Conservation (phyloP, 1,284 basidiomycete genomes). For the Ceratobasidium sp. region DNA sequence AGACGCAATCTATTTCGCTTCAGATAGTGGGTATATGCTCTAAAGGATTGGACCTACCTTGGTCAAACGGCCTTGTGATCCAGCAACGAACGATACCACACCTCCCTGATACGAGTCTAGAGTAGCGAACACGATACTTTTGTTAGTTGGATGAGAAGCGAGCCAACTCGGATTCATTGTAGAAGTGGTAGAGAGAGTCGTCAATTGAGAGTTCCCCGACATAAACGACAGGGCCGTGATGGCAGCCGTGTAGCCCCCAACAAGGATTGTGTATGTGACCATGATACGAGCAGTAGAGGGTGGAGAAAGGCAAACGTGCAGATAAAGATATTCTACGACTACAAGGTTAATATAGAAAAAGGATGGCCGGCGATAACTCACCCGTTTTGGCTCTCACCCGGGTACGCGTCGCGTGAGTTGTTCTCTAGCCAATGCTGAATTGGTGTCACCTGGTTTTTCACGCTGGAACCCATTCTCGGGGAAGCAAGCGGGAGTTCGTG, state of each 20-base stretch:
- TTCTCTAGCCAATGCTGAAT: background rate
- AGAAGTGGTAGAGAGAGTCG: constrained; percentile 41
- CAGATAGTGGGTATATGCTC: background rate
- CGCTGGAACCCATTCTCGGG: background rate
- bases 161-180: constrained; percentile 44
- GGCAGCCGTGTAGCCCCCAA: constrained; percentile 45
- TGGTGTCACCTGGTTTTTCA: background rate
- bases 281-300: constrained; percentile 18
- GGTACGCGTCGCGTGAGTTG: background rate
- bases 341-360: background rate
- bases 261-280: constrained; percentile 44
- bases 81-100: constrained; percentile 43
- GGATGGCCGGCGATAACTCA: background rate
- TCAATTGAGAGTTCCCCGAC: constrained; percentile 38
- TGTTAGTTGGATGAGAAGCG: constrained; percentile 45
- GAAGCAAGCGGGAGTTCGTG: background rate
- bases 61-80: constrained; percentile 32
- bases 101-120: constrained; percentile 45
- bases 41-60: constrained; percentile 23
- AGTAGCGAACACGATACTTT: constrained; percentile 46
- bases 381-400: background rate
- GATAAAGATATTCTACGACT: background rate
- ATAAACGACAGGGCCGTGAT: constrained; percentile 47
- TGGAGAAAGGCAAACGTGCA: background rate
- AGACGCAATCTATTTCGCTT: constrained; percentile 1